phyloP scores from a whole-genome alignment of 768 basidiomycete genomes.

The Mycena albidolilacea region DNA sequence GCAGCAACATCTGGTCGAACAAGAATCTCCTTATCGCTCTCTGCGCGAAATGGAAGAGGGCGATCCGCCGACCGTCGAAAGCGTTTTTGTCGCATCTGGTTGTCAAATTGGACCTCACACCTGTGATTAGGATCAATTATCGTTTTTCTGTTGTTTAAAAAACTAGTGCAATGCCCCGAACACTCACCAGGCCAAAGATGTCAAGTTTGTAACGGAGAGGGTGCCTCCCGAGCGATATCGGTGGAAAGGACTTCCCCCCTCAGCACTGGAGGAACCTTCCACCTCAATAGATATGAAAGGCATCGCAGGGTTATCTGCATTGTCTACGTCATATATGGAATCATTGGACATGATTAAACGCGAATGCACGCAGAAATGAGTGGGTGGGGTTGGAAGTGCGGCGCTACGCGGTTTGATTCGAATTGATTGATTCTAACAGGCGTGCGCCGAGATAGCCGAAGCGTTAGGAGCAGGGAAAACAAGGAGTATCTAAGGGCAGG shows the following conservation, averaged over 20 bases:
- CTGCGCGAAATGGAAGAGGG: slow-evolving; percentile 70
- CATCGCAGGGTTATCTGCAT: slow-evolving; percentile 4
- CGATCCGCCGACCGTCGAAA: slow-evolving; percentile 63
- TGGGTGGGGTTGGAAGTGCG: slow-evolving; percentile 1
- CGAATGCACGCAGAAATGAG: slow-evolving; percentile 4
- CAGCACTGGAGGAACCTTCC: slow-evolving; percentile 36
- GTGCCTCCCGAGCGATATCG: slow-evolving; percentile 60
- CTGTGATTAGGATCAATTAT: slow-evolving; percentile 52
- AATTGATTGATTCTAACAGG: slow-evolving; percentile 1
- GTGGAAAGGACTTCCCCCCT: slow-evolving; percentile 53
- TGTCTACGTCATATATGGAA: too few relatives aligned
- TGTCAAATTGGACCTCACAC: slow-evolving; percentile 88
- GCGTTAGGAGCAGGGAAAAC: slow-evolving; percentile 5
- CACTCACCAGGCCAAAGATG: slow-evolving; percentile 72
- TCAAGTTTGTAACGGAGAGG: slow-evolving; percentile 76
- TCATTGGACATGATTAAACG: slow-evolving; percentile 3
- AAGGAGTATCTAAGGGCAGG: slow-evolving; percentile 4
- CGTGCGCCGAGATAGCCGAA: neutral
- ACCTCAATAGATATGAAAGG: slow-evolving; percentile 56
- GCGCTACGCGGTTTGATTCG: slow-evolving; percentile 11
- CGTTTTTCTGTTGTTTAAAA: slow-evolving; percentile 9
- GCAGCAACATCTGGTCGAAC: slow-evolving; percentile 66
- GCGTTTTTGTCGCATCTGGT: slow-evolving; percentile 75
- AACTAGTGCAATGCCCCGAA: slow-evolving; percentile 2
- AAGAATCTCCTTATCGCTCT: slow-evolving; percentile 71